Evolutionary conservation across 805 yeast genomes (phyloP).

Genomic region (Sporopachydermia lactativora): DNA sequence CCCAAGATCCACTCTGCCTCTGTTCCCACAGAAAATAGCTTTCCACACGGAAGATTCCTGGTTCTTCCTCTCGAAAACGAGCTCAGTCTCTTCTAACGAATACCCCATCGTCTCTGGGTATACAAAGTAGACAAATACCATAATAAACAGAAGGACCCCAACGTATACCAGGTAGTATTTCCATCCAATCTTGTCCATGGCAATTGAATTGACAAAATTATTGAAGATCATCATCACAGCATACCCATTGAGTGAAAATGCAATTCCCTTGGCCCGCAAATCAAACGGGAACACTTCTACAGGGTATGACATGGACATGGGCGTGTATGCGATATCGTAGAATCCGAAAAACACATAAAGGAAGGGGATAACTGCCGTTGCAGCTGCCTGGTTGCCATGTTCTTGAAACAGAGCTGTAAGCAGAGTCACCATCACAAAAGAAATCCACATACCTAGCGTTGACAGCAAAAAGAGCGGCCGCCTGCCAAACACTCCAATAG

Average conservation of each 20-base stretch:
- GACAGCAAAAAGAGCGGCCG: conserved; percentile 24
- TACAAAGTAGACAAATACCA: conserved; percentile 19
- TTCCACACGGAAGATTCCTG: not conserved
- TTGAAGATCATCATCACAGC: conserved; percentile 14
- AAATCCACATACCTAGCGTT: conserved; percentile 22
- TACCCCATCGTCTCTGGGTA: conserved; percentile 30
- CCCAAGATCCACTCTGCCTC: not conserved
- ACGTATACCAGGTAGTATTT: conserved; percentile 30
- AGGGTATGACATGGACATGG: conserved; percentile 8
- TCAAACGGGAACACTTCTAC: conserved; percentile 14
- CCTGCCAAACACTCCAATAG: conserved; percentile 21
- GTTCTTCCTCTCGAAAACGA: conserved; percentile 23
- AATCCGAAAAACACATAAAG: not conserved
- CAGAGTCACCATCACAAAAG: conserved; percentile 29
- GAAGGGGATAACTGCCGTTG: not conserved
- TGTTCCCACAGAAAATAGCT: not conserved
- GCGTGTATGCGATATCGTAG: conserved; percentile 8
- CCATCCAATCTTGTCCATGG: conserved; percentile 28
- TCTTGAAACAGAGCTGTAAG: conserved; percentile 25
- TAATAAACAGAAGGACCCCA: conserved; percentile 19
- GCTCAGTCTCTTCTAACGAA: conserved; percentile 29
- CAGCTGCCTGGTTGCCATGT: not conserved
- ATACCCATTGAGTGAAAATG: conserved; percentile 15
- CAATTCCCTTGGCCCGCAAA: conserved; percentile 29
- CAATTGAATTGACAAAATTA: conserved; percentile 23